Evolutionary conservation across 306 rosid species (phyloP).

Genomic region (Elaeagnus macrophylla): DNA sequence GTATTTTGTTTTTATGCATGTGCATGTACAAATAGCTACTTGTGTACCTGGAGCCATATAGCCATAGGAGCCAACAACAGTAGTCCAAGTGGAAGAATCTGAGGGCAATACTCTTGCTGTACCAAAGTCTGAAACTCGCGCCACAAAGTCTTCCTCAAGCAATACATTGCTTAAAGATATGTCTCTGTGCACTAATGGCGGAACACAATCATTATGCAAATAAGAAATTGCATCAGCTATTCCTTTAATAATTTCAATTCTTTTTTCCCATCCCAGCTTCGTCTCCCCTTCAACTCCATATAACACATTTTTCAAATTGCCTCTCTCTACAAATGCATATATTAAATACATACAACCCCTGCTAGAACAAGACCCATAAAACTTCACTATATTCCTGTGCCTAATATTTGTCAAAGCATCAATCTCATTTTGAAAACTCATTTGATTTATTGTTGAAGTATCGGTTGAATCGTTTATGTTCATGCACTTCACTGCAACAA

Average conservation of each 20-base stretch:
- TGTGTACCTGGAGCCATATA: slow-evolving; percentile 69
- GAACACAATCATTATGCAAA: slow-evolving; percentile 47
- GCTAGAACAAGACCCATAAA: slow-evolving; percentile 42
- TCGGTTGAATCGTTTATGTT: slow-evolving; percentile 28
- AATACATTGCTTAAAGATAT: slow-evolving; percentile 45
- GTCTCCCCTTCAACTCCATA: slow-evolving; percentile 21
- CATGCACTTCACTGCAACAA: slow-evolving; percentile 46
- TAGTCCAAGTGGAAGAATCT: slow-evolving; percentile 42
- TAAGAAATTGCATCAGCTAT: slow-evolving; percentile 49
- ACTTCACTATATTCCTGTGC: slow-evolving; percentile 56
- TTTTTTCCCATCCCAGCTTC: slow-evolving; percentile 35
- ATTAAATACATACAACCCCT: slow-evolving; percentile 35
- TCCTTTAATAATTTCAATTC: slow-evolving; percentile 41
- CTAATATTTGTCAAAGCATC: slow-evolving; percentile 35
- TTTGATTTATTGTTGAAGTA: slow-evolving; percentile 19
- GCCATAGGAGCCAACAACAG: slow-evolving; percentile 56
- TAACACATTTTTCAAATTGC: slow-evolving; percentile 35
- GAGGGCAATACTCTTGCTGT: slow-evolving; percentile 37
- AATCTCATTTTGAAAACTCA: slow-evolving; percentile 44
- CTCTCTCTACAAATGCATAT: slow-evolving; percentile 36
- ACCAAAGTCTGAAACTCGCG: slow-evolving; percentile 55
- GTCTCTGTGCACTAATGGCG: slow-evolving; percentile 47
- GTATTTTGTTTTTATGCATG: no score
- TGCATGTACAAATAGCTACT: slow-evolving; percentile 34
- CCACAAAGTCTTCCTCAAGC: slow-evolving; percentile 34